These are phyloP conservation scores for Nothopassalora personata DNA, from an alignment of 2,329 filamentous ascomycete species.

Conservation along the genomic window DNA sequence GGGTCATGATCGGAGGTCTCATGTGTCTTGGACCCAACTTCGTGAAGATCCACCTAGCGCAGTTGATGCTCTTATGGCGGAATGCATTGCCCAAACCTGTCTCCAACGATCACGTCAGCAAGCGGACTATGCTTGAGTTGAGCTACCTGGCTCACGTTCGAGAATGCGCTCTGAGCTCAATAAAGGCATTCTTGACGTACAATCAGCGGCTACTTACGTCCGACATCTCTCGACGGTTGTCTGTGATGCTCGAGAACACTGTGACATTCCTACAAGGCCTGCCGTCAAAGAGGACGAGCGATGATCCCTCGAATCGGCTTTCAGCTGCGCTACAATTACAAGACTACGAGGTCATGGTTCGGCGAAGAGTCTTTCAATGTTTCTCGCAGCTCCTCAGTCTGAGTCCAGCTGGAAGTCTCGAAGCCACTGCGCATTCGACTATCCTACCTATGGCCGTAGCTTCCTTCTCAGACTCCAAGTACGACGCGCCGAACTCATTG, in stretches of 20 bases:
- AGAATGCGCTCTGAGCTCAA: constrained; percentile 87
- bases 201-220: constrained; percentile 87
- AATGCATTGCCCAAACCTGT: constrained; percentile 92
- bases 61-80: constrained; percentile 91
- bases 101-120: constrained; percentile 82
- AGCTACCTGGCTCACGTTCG: constrained; percentile 91
- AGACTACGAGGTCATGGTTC: constrained; percentile 89
- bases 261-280: constrained; percentile 81
- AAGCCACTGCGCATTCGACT: constrained; percentile 85
- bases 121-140: constrained; percentile 78
- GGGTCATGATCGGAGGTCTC: constrained; percentile 91
- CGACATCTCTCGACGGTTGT: constrained; percentile 88
- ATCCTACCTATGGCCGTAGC: constrained; percentile 83
- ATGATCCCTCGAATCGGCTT: constrained; percentile 78
- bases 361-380: constrained; percentile 86
- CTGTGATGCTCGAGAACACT: constrained; percentile 91
- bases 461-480: constrained; percentile 87
- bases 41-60: constrained; percentile 95
- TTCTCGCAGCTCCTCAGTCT: constrained; percentile 87
- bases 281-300: constrained; percentile 74
- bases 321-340: constrained; percentile 81
- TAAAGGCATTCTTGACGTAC: constrained; percentile 87
- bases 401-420: constrained; percentile 76
- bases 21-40: constrained; percentile 98
- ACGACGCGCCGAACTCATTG: constrained; percentile 75